A percentile compares a stretch with the other conserved stretches of the same genome.
Evolutionary conservation across 139 green algal species (phyloP).

Genomic region (Bryopsis sp.): DNA sequence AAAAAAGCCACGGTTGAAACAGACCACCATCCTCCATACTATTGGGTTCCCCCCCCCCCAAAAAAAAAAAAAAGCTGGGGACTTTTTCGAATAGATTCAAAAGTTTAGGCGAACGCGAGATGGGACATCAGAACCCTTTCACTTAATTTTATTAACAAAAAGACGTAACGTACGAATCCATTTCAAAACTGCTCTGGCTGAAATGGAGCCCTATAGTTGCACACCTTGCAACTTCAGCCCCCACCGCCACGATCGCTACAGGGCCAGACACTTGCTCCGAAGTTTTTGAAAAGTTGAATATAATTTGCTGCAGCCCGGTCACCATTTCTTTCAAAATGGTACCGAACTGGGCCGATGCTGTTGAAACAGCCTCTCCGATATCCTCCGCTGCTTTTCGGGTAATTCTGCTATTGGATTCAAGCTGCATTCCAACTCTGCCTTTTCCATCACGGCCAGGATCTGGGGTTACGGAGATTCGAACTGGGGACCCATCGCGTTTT

Average conservation of each 20-base stretch:
- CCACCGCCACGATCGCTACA: constrained; percentile 88
- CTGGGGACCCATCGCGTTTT: constrained; percentile 14
- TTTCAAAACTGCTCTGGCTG: too few species aligned
- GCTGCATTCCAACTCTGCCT: constrained; percentile 81
- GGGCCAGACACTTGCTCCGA: constrained; percentile 65
- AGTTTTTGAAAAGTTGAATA: constrained; percentile 16
- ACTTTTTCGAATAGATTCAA: too few species aligned
- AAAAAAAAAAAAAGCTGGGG: too few species aligned
- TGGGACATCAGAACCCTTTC: too few species aligned
- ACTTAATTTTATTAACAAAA: too few species aligned
- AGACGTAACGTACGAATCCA: too few species aligned
- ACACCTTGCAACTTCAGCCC: constrained; percentile 74
- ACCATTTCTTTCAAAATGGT: constrained; percentile 7
- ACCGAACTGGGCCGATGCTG: constrained; percentile 27
- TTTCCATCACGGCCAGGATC: constrained; percentile 38
- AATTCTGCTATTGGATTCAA: constrained; percentile 61
- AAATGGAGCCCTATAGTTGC: too few species aligned
- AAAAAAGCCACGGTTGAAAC: too few species aligned
- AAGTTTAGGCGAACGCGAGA: too few species aligned
- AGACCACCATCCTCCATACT: too few species aligned
- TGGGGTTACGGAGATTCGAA: constrained; percentile 15
- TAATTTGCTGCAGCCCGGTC: not conserved
- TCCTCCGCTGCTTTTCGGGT: constrained; percentile 31
- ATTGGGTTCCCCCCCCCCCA: too few species aligned
- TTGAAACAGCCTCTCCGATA: constrained; percentile 9